phyloP scores from a whole-genome alignment of 1,284 basidiomycete genomes.

The Naganishia cerealis region DNA sequence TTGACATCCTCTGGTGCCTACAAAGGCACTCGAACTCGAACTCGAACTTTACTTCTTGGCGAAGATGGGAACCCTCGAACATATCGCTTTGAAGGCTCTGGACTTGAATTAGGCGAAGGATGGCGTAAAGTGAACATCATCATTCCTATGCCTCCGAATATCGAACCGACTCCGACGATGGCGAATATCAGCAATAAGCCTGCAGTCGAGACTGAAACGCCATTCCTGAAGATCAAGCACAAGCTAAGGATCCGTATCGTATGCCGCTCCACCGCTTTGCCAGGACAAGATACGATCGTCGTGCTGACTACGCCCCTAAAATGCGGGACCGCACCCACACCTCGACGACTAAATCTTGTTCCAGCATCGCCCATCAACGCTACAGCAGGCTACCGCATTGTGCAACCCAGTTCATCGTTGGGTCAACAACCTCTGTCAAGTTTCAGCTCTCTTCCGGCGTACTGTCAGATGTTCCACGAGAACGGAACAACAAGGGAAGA shows the following conservation, averaged over 20 bases:
- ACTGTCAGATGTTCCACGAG: conserved; percentile 50
- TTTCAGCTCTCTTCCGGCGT: conserved; percentile 43
- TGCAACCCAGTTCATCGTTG: not conserved
- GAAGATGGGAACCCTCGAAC: conserved; percentile 39
- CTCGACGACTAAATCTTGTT: conserved; percentile 31
- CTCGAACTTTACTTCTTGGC: conserved; percentile 29
- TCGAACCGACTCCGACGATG: not conserved
- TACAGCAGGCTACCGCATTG: not conserved
- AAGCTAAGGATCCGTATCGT: conserved; percentile 47
- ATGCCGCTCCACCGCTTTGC: conserved; percentile 35
- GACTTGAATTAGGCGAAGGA: conserved; percentile 40
- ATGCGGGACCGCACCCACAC: conserved; percentile 42
- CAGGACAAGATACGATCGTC: conserved; percentile 39
- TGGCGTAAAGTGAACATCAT: conserved; percentile 49
- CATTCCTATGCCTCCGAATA: conserved; percentile 43
- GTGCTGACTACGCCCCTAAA: conserved; percentile 47
- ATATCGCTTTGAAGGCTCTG: conserved; percentile 47
- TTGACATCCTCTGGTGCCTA: conserved; percentile 13
- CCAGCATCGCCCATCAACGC: not conserved
- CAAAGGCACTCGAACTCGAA: conserved; percentile 33
- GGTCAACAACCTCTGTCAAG: not conserved
- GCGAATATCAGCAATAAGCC: conserved; percentile 27
- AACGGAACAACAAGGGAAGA: conserved; percentile 48
- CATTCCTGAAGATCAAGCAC: conserved; percentile 48
- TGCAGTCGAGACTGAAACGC: conserved; percentile 32